Percentiles rank a stretch among this genome's conserved stretches.
Evolutionary conservation across 257 asterid species (phyloP).

Genomic region (Solanum gracilifrons): DNA sequence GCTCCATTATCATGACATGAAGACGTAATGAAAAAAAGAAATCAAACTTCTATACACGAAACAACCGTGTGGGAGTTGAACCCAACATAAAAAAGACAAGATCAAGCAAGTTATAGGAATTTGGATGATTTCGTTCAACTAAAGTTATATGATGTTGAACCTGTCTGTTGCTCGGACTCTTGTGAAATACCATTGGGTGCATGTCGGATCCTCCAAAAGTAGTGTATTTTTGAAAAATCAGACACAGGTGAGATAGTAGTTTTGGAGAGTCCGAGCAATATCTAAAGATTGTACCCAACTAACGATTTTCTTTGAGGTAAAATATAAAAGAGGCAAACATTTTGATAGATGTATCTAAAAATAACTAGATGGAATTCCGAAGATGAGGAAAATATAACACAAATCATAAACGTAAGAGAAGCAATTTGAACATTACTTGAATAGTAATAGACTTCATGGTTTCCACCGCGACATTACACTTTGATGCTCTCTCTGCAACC

Average conservation of each 20-base stretch:
- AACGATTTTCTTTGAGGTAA: not conserved
- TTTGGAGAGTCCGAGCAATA: not conserved
- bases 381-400: not conserved
- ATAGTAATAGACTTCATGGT: constrained; percentile 43
- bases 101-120: not conserved
- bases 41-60: not conserved
- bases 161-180: not conserved
- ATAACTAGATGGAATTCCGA: not conserved
- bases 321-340: not conserved
- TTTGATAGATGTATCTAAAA: not conserved
- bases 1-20: not conserved
- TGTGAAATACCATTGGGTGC: not conserved
- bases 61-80: not conserved
- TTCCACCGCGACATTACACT: constrained; percentile 37
- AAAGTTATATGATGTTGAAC: not conserved
- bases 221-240: not conserved
- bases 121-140: not conserved
- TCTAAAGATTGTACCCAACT: not conserved
- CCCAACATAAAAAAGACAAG: not conserved
- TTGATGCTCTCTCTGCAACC: constrained; percentile 61
- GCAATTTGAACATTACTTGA: constrained; percentile 38
- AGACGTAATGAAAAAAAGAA: not conserved
- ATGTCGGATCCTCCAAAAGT: not conserved
- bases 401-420: not conserved
- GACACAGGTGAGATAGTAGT: not conserved